These are phyloP conservation scores for Zymoseptoria brevis DNA, from an alignment of 2,329 filamentous ascomycete species.

Conservation along the genomic window DNA sequence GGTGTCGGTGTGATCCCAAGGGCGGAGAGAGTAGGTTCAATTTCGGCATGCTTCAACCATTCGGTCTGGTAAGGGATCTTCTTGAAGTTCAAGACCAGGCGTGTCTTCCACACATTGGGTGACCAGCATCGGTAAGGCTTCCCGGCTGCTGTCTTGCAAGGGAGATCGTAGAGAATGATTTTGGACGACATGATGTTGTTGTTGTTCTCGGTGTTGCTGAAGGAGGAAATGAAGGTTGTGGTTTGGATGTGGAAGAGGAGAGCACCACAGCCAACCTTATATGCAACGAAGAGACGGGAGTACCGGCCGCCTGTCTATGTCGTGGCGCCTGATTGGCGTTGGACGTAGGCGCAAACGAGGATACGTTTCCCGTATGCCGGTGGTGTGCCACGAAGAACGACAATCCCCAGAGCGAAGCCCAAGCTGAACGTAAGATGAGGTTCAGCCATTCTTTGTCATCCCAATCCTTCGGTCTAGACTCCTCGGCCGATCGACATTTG, in stretches of 20 bases:
- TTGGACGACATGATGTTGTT: background rate
- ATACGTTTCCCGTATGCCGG: background rate
- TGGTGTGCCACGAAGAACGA: background rate
- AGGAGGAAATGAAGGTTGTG: background rate
- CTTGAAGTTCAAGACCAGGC: constrained; percentile 36
- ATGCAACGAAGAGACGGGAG: background rate
- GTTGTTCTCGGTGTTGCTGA: background rate
- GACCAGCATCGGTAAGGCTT: constrained; percentile 49
- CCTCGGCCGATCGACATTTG: background rate
- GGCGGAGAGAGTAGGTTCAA: constrained; percentile 9
- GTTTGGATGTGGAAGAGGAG: background rate
- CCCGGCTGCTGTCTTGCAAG: constrained; percentile 1
- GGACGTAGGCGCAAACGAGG: background rate
- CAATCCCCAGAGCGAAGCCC: background rate
- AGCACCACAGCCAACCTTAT: background rate
- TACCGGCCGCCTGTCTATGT: background rate
- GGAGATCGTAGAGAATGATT: constrained; percentile 8
- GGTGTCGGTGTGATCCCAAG: constrained; percentile 7
- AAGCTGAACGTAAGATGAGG: background rate
- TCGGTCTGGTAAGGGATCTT: constrained; percentile 15
- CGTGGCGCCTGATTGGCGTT: background rate
- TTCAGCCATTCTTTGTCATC: background rate
- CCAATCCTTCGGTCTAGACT: background rate
- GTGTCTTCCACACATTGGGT: constrained; percentile 64
- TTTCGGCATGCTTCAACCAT: constrained; percentile 9